Evolutionary conservation across 1,139 yeast species (phyloP).

Genomic region (Zygosaccharomyces pseudobailii): DNA sequence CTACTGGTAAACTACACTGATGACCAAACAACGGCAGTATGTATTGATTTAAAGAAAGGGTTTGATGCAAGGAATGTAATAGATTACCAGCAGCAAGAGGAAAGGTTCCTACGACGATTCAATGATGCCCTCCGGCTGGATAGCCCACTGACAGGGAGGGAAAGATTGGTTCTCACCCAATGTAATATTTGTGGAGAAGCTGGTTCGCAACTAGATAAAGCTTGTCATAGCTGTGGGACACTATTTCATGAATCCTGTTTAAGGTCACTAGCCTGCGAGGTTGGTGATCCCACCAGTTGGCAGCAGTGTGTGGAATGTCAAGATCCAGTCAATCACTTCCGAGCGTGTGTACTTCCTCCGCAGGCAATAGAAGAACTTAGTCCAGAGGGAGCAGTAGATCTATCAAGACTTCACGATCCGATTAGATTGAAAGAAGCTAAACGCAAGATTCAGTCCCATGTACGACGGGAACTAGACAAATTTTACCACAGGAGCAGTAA

Average conservation of each 20-base stretch:
- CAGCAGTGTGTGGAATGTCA: slow-evolving; percentile 21
- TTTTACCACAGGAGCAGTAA: slow-evolving; percentile 38
- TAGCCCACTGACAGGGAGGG: slow-evolving; percentile 1
- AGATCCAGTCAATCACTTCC: background rate
- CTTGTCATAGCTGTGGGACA: slow-evolving; percentile 19
- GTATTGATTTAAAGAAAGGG: slow-evolving; percentile 14
- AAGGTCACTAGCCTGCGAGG: slow-evolving; percentile 20
- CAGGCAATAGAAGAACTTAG: slow-evolving; percentile 7
- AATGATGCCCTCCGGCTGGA: slow-evolving; percentile 1
- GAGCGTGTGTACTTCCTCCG: background rate
- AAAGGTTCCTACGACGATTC: slow-evolving; percentile 3
- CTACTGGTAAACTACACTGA: slow-evolving; percentile 6
- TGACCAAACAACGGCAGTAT: slow-evolving; percentile 4
- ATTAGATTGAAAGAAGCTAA: slow-evolving; percentile 40
- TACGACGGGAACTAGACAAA: slow-evolving; percentile 48
- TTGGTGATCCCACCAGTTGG: slow-evolving; percentile 23
- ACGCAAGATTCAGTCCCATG: slow-evolving; percentile 46
- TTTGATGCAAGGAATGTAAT: slow-evolving; percentile 13
- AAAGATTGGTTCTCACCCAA: slow-evolving; percentile 5
- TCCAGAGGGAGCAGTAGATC: background rate
- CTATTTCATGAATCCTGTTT: slow-evolving; percentile 26
- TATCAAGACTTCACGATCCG: slow-evolving; percentile 3
- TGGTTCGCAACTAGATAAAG: slow-evolving; percentile 11
- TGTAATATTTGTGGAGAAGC: slow-evolving; percentile 25
- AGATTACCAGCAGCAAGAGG: slow-evolving; percentile 6